These are phyloP conservation scores for Penicillium sp. DNA, from an alignment of 2,329 filamentous ascomycete species.

Conservation along the genomic window DNA sequence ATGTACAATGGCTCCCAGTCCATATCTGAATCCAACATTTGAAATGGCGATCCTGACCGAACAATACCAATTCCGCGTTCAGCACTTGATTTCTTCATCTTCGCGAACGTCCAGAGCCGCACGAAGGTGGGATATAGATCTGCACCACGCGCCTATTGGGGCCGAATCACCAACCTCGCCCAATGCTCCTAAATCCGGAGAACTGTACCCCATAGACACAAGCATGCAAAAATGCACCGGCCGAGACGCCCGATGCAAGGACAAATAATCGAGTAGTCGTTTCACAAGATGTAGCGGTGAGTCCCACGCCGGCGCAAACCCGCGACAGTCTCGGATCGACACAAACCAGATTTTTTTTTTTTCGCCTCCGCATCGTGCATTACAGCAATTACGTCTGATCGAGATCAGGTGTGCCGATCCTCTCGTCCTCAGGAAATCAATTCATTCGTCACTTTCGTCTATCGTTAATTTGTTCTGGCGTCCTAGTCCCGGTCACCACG, in stretches of 20 bases:
- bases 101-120: not conserved
- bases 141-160: too few relatives aligned
- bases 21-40: constrained; percentile 12
- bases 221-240: constrained; percentile 1
- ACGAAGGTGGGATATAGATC: too few relatives aligned
- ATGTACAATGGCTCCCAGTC: constrained; percentile 8
- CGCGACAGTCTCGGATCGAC: constrained; percentile 8
- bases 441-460: too few relatives aligned
- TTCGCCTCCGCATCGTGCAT: constrained; percentile 5
- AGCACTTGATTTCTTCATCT: not conserved
- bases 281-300: constrained; percentile 14
- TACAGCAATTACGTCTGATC: constrained; percentile 4
- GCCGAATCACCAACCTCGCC: too few relatives aligned
- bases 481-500: too few relatives aligned
- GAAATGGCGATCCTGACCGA: constrained; percentile 6
- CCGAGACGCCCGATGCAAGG: not conserved
- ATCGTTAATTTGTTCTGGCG: too few relatives aligned
- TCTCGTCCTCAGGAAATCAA: too few relatives aligned
- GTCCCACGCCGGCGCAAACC: not conserved
- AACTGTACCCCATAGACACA: not conserved
- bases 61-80: too few relatives aligned
- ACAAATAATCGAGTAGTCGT: not conserved
- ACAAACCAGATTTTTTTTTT: constrained; percentile 8
- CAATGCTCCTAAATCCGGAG: not conserved
- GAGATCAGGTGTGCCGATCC: not conserved